A percentile compares a stretch with the other conserved stretches of the same genome.
Conservation (phyloP, 2,329 filamentous ascomycete species). For the Curvularia verruculosa region DNA sequence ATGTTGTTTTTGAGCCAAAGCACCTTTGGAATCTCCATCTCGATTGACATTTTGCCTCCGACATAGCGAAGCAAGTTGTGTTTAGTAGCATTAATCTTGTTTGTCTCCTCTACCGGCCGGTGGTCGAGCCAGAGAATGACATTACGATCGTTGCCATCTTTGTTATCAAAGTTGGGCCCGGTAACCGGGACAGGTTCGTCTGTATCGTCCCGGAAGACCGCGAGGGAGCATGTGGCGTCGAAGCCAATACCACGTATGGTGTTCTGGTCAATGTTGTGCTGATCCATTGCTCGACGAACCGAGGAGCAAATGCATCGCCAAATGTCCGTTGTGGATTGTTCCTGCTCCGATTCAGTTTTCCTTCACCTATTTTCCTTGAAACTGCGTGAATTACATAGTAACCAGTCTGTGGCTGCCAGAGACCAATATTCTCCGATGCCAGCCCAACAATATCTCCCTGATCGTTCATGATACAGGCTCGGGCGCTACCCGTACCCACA, state of each 20-base stretch:
- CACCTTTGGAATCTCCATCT: slow-evolving; percentile 99
- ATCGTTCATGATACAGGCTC: slow-evolving; percentile 93
- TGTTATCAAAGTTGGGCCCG: slow-evolving; percentile 78
- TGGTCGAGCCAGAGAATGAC: slow-evolving; percentile 98
- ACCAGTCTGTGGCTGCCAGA: slow-evolving; percentile 61
- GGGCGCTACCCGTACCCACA: slow-evolving; percentile 92
- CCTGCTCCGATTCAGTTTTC: slow-evolving; percentile 56
- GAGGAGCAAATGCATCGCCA: slow-evolving; percentile 94
- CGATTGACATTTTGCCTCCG: slow-evolving; percentile 96
- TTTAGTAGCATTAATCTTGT: slow-evolving; percentile 88
- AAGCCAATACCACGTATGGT: slow-evolving; percentile 92
- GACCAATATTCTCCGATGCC: slow-evolving; percentile 59
- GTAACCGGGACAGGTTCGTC: slow-evolving; percentile 92
- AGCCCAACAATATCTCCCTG: slow-evolving; percentile 80
- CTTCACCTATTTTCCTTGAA: not conserved
- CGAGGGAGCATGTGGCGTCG: slow-evolving; percentile 96
- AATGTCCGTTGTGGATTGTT: slow-evolving; percentile 98
- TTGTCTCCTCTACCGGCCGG: slow-evolving; percentile 85
- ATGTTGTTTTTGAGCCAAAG: slow-evolving; percentile 99
- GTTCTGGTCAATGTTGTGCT: slow-evolving; percentile 77
- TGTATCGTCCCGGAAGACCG: slow-evolving; percentile 87
- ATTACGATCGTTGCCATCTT: slow-evolving; percentile 84
- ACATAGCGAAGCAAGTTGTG: slow-evolving; percentile 96
- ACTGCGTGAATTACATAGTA: slow-evolving; percentile 56
- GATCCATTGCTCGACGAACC: slow-evolving; percentile 79